phyloP scores from a whole-genome alignment of 2,329 filamentous ascomycete species.

The Penicillium expansum region DNA sequence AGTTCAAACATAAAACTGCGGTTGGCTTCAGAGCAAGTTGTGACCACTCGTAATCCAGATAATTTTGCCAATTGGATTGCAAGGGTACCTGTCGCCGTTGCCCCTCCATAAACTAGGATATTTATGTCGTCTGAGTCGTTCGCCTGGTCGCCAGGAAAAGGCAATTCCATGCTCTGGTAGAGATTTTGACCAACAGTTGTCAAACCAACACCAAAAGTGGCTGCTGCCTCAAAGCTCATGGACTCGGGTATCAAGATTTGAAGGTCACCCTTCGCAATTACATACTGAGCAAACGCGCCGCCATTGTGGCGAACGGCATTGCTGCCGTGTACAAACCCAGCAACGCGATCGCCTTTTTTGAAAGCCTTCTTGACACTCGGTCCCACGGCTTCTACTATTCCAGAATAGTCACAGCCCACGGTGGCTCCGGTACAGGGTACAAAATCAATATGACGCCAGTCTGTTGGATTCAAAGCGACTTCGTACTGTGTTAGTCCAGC shows the following conservation, averaged over 20 bases:
- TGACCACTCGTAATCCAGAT: constrained; percentile 25
- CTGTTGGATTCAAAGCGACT: constrained; percentile 52
- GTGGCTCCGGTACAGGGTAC: constrained; percentile 37
- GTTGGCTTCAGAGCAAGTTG: constrained; percentile 23
- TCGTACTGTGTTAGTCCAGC: constrained; percentile 49
- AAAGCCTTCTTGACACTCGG: constrained; percentile 32
- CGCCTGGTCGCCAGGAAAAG: constrained; percentile 17
- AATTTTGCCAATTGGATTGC: constrained; percentile 43
- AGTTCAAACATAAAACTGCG: constrained; percentile 19
- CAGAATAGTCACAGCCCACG: constrained; percentile 52
- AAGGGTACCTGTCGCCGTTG: constrained; percentile 37
- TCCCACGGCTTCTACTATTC: constrained; percentile 40
- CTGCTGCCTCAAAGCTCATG: constrained; percentile 51
- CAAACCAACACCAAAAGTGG: constrained; percentile 53
- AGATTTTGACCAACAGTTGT: constrained; percentile 51
- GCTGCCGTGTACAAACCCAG: constrained; percentile 50
- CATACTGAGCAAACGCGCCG: constrained; percentile 55
- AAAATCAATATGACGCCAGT: constrained; percentile 37
- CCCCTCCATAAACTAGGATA: constrained; percentile 36
- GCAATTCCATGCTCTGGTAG: constrained; percentile 32
- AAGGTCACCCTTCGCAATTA: constrained; percentile 51
- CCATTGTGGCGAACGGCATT: constrained; percentile 41
- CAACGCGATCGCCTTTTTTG: constrained; percentile 52
- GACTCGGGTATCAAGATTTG: constrained; percentile 46
- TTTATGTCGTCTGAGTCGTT: constrained; percentile 1